phyloP scores from a whole-genome alignment of 1,284 basidiomycete species.

The Cystobasidium sp. region DNA sequence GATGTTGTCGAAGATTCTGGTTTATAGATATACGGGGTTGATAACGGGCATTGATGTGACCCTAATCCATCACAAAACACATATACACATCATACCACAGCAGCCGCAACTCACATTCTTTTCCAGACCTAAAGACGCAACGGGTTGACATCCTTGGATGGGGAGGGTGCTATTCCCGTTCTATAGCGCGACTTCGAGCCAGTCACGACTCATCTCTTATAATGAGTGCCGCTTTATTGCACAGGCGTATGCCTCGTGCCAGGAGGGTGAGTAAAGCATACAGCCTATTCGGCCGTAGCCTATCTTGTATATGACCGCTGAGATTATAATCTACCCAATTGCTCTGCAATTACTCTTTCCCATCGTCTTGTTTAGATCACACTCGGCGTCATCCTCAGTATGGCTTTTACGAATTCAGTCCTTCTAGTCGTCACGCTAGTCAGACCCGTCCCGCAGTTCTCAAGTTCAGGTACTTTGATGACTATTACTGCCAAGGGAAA shows the following conservation, averaged over 20 bases:
- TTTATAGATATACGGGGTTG: too few species aligned
- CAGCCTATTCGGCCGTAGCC: too few species aligned
- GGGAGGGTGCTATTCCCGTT: too few species aligned
- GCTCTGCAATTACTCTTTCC: neutral
- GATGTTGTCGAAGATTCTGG: too few species aligned
- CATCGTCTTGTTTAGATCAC: constrained; percentile 8
- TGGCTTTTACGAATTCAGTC: constrained; percentile 19
- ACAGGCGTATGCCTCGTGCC: constrained; percentile 8
- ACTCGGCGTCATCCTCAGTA: constrained; percentile 4
- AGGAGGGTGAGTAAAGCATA: neutral
- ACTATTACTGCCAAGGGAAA: constrained; percentile 14
- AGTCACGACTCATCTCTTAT: neutral
- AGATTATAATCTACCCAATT: neutral
- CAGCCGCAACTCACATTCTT: too few species aligned
- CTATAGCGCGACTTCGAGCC: neutral
- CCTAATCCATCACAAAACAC: too few species aligned
- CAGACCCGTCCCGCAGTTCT: constrained; percentile 36
- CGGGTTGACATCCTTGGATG: too few species aligned
- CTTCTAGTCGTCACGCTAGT: constrained; percentile 19
- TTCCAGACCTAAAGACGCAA: too few species aligned
- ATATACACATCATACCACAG: too few species aligned
- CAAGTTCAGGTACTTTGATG: constrained; percentile 21
- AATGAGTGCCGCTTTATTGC: constrained; percentile 5
- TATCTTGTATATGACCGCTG: too few species aligned
- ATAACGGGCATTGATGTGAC: too few species aligned